Base-by-base conservation (phyloP, 2,329 filamentous ascomycete genomes). In the Cryphonectria radicalis region DNA sequence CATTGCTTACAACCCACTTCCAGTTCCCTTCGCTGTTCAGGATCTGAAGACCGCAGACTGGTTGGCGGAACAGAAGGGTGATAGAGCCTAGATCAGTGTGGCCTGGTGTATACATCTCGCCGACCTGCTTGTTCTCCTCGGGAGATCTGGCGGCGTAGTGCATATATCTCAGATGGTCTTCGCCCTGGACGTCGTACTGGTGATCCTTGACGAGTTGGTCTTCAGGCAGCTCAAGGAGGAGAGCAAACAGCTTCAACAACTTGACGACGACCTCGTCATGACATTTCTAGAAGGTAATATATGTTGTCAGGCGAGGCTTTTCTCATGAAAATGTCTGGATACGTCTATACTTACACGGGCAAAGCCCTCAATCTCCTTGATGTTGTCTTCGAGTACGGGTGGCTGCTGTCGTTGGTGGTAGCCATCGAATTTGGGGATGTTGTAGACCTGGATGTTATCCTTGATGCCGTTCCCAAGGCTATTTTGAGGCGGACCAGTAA, bases 121-220 rank as follows among this genome's bases (percentile, higher is more conserved):
- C 83, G 1, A 82, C 80, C 55, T 80, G 80, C 42, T 81, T 81
- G 70, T 84, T 84, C 35, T 87, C 83, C n/a, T 86, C 82, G 0
- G 81, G 76, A 0, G 80, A 83, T 50, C 87, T 85, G 0, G 84
- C 83, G 11, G 82, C 82, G 72, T 90, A 90, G 65, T 86, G 82
- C 87, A 90, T 90, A 77, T 90, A 90, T 3, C 89, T 84, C n/a
- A 90, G 81, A 70, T 90, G 88, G 35, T 88, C 87, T 72, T 90
- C 88, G 25, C 86, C 84, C 40, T 86, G 83, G n/a, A 84, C 81
- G 1, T 89, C 84, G 77, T 90, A 91, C 22, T 81, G 82, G 77
- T 91, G 89, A 10, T 87, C 80, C 25, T 84, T 81, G 73, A 87
- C 82, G 46, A 91, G 81, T 66, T 86, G 83, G 6, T 88, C 84